These are phyloP conservation scores for Geotrichum klebahnii DNA, from an alignment of 1,139 yeast genomes.

Conservation along the genomic window DNA sequence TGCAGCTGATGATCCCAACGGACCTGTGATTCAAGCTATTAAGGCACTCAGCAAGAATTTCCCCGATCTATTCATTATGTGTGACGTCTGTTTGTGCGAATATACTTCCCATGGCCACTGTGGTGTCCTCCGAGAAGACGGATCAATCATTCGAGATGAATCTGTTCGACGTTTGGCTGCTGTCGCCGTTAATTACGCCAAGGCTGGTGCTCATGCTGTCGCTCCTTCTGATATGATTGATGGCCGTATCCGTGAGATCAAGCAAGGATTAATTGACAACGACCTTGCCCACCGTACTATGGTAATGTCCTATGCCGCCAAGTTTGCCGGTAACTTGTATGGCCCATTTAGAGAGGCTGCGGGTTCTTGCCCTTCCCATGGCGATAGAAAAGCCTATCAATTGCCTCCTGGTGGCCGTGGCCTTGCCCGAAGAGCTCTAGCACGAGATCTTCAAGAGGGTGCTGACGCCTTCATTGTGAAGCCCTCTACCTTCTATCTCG, in stretches of 20 bases:
- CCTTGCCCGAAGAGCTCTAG: conserved; percentile 84
- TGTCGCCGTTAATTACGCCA: conserved; percentile 92
- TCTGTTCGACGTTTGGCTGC: conserved; percentile 85
- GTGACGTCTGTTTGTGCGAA: conserved; percentile 96
- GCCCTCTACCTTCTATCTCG: conserved; percentile 95
- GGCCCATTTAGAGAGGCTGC: conserved; percentile 99
- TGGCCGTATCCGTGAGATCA: conserved; percentile 87
- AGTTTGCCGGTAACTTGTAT: conserved; percentile 82
- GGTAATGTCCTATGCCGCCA: conserved; percentile 91
- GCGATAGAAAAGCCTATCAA: conserved; percentile 91
- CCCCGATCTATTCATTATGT: conserved; percentile 81
- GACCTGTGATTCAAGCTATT: conserved; percentile 84
- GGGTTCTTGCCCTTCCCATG: conserved; percentile 81
- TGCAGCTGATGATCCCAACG: conserved; percentile 92
- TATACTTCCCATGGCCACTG: conserved; percentile 97
- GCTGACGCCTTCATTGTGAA: conserved; percentile 93
- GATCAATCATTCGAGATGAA: conserved; percentile 67
- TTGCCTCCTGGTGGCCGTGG: conserved; percentile 92
- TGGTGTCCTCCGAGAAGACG: conserved; percentile 84
- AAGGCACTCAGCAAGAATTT: conserved; percentile 58
- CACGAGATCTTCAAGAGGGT: conserved; percentile 85
- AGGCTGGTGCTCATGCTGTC: conserved; percentile 91
- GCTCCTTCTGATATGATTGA: conserved; percentile 99
- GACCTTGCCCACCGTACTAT: conserved; percentile 82
- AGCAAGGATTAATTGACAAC: conserved; percentile 76